Conservation (phyloP, 192 early-diverging fungal species). For the Podila verticillata region DNA sequence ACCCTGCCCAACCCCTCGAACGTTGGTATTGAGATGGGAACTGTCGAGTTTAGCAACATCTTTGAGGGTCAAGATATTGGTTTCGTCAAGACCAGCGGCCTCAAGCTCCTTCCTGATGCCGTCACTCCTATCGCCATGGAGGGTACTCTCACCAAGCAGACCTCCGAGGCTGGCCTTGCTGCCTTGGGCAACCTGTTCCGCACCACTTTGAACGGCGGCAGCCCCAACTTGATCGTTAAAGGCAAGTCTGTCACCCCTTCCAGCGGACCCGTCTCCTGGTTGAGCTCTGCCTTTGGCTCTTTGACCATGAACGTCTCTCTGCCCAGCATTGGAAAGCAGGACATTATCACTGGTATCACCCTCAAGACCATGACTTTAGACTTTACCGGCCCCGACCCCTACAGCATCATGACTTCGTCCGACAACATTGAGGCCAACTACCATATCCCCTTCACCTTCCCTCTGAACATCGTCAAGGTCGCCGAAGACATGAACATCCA, state of each 20-base stretch:
- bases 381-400: slow-evolving; percentile 57
- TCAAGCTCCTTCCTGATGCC: slow-evolving; percentile 33
- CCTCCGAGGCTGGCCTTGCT: slow-evolving; percentile 42
- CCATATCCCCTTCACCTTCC: slow-evolving; percentile 71
- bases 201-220: slow-evolving; percentile 56
- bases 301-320: slow-evolving; percentile 63
- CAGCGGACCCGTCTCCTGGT: slow-evolving; percentile 58
- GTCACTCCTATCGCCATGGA: slow-evolving; percentile 49
- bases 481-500: slow-evolving; percentile 62
- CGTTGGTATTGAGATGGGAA: slow-evolving; percentile 64
- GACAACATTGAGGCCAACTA: slow-evolving; percentile 58
- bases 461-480: slow-evolving; percentile 63
- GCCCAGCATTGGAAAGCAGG: slow-evolving; percentile 51
- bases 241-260: slow-evolving; percentile 62
- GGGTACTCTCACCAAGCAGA: slow-evolving; percentile 64
- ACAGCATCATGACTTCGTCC: slow-evolving; percentile 58
- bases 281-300: slow-evolving; percentile 58
- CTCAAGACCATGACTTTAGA: slow-evolving; percentile 64
- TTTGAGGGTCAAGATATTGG: slow-evolving; percentile 54
- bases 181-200: slow-evolving; percentile 64
- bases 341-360: slow-evolving; percentile 63
- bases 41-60: slow-evolving; percentile 55
- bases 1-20: slow-evolving; percentile 59
- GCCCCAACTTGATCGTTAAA: slow-evolving; percentile 56
- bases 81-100: slow-evolving; percentile 37